A percentile compares a stretch with the other conserved stretches of the same genome.
These are phyloP conservation scores for Dichotomopilus funicola DNA, from an alignment of 2,329 filamentous ascomycete genomes.

Conservation along the genomic window DNA sequence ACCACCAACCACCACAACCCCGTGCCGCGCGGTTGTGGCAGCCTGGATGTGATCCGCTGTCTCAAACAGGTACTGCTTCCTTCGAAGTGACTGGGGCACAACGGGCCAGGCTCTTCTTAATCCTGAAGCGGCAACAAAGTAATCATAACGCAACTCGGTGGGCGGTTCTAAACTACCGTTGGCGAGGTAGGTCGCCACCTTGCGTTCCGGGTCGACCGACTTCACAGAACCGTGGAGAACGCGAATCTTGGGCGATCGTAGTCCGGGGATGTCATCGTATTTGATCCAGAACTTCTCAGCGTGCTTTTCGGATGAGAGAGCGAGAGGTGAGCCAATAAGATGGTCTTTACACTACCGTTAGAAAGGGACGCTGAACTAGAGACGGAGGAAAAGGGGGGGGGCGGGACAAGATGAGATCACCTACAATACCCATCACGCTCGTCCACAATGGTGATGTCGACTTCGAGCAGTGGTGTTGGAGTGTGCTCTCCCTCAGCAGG, in stretches of 20 bases:
- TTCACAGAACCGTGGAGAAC: constrained; percentile 61
- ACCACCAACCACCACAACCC: constrained; percentile 68
- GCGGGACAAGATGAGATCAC: constrained; percentile 31
- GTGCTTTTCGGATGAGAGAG: constrained; percentile 57
- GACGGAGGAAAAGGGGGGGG: too few relatives aligned
- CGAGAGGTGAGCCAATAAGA: constrained; percentile 68
- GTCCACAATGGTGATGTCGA: constrained; percentile 69
- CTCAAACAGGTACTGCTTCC: constrained; percentile 58
- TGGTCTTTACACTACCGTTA: constrained; percentile 48
- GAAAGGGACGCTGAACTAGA: not conserved
- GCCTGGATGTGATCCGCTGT: constrained; percentile 51
- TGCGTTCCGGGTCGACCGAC: constrained; percentile 51
- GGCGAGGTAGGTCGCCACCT: constrained; percentile 52
- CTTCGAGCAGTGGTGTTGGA: constrained; percentile 35
- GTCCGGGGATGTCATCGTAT: constrained; percentile 58
- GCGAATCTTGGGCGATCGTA: constrained; percentile 56
- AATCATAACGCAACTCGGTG: constrained; percentile 57
- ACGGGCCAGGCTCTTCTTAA: constrained; percentile 64
- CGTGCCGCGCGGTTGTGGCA: constrained; percentile 45
- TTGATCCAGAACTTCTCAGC: constrained; percentile 64
- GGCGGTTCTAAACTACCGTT: constrained; percentile 34
- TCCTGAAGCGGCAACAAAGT: constrained; percentile 66
- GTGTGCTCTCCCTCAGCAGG: constrained; percentile 20
- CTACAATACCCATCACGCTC: constrained; percentile 79
- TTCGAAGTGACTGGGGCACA: constrained; percentile 59